These are phyloP conservation scores for Nothopassalora personata DNA, from an alignment of 2,329 filamentous ascomycete species.

Conservation along the genomic window DNA sequence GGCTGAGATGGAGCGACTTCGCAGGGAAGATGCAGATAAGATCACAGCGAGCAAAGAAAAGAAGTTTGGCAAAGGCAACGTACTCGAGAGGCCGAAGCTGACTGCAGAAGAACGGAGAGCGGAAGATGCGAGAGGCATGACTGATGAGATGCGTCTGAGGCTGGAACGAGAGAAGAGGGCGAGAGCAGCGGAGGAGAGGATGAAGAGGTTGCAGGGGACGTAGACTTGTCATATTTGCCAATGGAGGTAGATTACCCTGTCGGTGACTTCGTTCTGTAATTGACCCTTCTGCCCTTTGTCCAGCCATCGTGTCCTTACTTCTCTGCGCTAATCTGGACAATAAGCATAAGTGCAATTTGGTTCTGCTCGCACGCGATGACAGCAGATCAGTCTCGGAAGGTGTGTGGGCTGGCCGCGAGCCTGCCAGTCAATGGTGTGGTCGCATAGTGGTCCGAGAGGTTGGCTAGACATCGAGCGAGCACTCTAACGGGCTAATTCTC, in stretches of 20 bases:
- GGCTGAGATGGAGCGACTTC: constrained; percentile 67
- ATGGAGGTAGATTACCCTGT: background rate
- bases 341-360: no score
- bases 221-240: background rate
- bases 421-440: no score
- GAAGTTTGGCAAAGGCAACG: constrained; percentile 46
- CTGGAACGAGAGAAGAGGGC: constrained; percentile 86
- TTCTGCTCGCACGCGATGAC: no score
- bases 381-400: no score
- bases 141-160: constrained; percentile 76
- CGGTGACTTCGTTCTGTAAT: background rate
- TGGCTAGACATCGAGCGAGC: no score
- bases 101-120: constrained; percentile 75
- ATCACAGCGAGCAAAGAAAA: constrained; percentile 46
- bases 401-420: no score
- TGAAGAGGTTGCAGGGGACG: constrained; percentile 57
- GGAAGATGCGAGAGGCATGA: constrained; percentile 78
- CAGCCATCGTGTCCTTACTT: no score
- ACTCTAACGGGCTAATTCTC: no score
- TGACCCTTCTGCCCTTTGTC: background rate
- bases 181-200: constrained; percentile 82
- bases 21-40: constrained; percentile 58
- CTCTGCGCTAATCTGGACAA: no score
- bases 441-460: no score
- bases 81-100: constrained; percentile 55